Base-by-base conservation (phyloP, 2,329 filamentous ascomycete species). In the Mycocentrospora acerina region DNA sequence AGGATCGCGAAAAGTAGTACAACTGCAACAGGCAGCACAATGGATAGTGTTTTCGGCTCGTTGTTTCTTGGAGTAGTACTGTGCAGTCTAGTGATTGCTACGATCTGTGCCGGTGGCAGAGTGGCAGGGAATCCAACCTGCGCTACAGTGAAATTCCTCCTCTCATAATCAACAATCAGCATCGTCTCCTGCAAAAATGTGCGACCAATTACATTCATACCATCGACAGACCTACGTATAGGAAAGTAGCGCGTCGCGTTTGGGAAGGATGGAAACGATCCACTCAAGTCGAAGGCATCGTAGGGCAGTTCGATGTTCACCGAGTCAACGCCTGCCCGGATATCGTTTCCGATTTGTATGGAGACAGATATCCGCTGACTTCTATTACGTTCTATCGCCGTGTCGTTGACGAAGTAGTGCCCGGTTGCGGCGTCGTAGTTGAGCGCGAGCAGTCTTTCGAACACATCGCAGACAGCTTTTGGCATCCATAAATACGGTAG, bases 181-280 rank as follows among this genome's bases (percentile, higher is more conserved):
- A 75, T 75, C 4, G 83, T 77, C 63, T 88, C 83, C 57, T 88
- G 85, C 31, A 88, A 66, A 42, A 88, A 83, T 0, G 80, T 76
- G 19, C 84, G 75, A 7, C 85, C 85, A 19, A 88, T 74, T 12
- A 81, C 77, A 50, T 80, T 74, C 14, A 72, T 71, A 29, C 74
- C 72, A 45, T 78, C 74, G 24, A 75, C 61, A 11, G 80, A 70
- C 40, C 78, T 77, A 48, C 79, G 76, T 29, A 88, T 71, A 3
- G 83, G 82, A 43, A 88, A 87, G 55, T 88, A 88, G 14, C 42
- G 77, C 3, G 80, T 83, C 26, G 81, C 76, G 50, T 83, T 83
- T 39, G 79, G 68, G 11, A 84, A 68, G 7, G 75, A 78, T 57
- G 71, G 57, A 77, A 80, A 71, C 2, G 73, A 71, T 13, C 68